These are phyloP conservation scores for Gaultheria prostrata DNA, from an alignment of 148 eudicot species.

Conservation along the genomic window DNA sequence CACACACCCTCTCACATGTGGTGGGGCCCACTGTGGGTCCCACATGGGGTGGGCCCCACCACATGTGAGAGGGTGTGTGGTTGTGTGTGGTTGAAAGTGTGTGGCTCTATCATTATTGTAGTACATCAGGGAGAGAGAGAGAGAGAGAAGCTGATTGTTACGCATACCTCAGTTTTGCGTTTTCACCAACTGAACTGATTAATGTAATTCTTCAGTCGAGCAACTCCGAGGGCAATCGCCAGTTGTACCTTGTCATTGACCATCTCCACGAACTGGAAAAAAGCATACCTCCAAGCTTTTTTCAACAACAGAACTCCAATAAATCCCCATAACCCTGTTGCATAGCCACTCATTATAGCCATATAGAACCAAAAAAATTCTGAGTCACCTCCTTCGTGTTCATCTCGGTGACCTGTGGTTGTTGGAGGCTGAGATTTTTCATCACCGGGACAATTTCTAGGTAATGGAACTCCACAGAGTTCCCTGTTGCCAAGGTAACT, in stretches of 20 bases:
- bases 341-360: slow-evolving; percentile 24
- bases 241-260: background rate
- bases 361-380: slow-evolving; percentile 21
- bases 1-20: no score
- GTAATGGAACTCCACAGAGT: background rate
- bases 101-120: no score
- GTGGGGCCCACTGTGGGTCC: no score
- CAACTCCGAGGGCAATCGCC: no score
- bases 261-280: slow-evolving; percentile 13
- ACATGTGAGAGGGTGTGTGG: no score
- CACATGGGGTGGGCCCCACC: no score
- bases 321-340: slow-evolving; percentile 39
- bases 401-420: background rate
- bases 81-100: no score
- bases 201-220: no score
- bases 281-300: slow-evolving; percentile 22
- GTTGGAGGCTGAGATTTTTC: background rate
- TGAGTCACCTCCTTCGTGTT: slow-evolving; percentile 1
- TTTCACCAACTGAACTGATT: no score
- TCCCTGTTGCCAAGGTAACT: background rate
- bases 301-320: background rate
- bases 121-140: no score
- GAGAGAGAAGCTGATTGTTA: no score
- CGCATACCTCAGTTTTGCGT: no score
- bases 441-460: background rate